A percentile compares a stretch with the other conserved stretches of the same genome.
Evolutionary conservation across 179 eudicot genomes (phyloP).

Genomic region (Heliamphora pulchella): DNA sequence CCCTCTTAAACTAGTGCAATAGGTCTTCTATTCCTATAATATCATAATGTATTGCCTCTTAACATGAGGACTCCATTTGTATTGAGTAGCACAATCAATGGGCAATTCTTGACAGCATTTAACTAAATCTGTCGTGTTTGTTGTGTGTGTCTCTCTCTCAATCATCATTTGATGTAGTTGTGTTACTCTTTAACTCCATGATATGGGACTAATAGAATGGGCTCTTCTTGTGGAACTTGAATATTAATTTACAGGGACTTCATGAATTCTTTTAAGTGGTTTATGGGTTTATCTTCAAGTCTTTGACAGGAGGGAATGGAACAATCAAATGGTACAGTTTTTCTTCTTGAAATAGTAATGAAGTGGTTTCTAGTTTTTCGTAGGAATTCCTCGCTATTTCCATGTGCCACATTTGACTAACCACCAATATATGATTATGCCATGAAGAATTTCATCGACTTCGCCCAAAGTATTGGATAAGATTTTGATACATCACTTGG

Average conservation of each 20-base stretch:
- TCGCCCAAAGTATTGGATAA: not conserved
- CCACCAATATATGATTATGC: not conserved
- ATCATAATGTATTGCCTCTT: too few relatives aligned
- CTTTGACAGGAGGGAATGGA: not conserved
- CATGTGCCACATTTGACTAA: not conserved
- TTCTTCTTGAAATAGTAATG: not conserved
- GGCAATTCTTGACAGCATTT: constrained; percentile 2
- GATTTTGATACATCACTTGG: not conserved
- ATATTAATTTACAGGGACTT: too few relatives aligned
- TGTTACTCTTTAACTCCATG: not conserved
- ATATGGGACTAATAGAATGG: not conserved
- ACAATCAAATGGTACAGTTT: not conserved
- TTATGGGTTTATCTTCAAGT: not conserved
- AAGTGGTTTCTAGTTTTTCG: not conserved
- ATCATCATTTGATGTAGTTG: too few relatives aligned
- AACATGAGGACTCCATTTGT: not conserved
- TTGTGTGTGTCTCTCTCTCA: too few relatives aligned
- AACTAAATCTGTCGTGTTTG: not conserved
- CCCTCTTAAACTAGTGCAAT: not conserved
- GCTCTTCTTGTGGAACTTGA: not conserved
- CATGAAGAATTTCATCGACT: not conserved
- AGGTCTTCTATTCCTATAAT: too few relatives aligned
- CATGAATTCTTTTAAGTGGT: not conserved
- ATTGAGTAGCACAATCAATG: not conserved
- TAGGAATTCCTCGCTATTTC: not conserved